A percentile compares a stretch with the other conserved stretches of the same genome.
phyloP scores from a whole-genome alignment of 2,329 filamentous ascomycete genomes.

The Xylariaceae sp. region DNA sequence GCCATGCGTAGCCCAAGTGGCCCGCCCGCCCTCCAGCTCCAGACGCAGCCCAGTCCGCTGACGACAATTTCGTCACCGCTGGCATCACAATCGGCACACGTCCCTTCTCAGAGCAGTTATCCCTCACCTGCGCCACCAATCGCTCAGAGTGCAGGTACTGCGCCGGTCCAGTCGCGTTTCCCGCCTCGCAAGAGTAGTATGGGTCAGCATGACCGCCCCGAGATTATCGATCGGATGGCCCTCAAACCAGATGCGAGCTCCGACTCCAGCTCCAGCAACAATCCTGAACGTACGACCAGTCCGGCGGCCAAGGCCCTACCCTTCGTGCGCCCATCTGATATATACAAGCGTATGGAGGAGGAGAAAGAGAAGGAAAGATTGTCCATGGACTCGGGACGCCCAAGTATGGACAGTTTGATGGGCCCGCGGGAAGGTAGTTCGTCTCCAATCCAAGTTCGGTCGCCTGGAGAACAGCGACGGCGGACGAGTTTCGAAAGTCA shows the following conservation, averaged over 20 bases:
- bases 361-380: slow-evolving; percentile 57
- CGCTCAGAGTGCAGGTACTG: slow-evolving; percentile 23
- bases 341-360: slow-evolving; percentile 70
- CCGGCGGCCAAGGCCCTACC: slow-evolving; percentile 49
- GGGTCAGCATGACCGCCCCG: slow-evolving; percentile 42
- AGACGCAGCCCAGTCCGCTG: slow-evolving; percentile 21
- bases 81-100: slow-evolving; percentile 2
- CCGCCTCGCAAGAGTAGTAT: slow-evolving; percentile 64
- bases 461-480: slow-evolving; percentile 24
- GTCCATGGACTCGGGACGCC: slow-evolving; percentile 56
- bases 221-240: slow-evolving; percentile 16
- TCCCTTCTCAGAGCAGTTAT: too few species aligned
- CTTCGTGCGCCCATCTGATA: slow-evolving; percentile 72
- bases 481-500: slow-evolving; percentile 31
- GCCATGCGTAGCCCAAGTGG: slow-evolving; percentile 24
- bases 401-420: slow-evolving; percentile 53
- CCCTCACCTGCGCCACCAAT: slow-evolving; percentile 8
- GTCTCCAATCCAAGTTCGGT: slow-evolving; percentile 19
- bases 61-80: slow-evolving; percentile 1
- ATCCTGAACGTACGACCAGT: slow-evolving; percentile 35
- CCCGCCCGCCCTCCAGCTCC: slow-evolving; percentile 32
- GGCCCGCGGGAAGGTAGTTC: slow-evolving; percentile 27
- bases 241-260: slow-evolving; percentile 29
- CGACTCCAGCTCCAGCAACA: slow-evolving; percentile 26
- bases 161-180: slow-evolving; percentile 42